Evolutionary conservation across 345 rosid species (phyloP).

Genomic region (Eucalyptus virginea): DNA sequence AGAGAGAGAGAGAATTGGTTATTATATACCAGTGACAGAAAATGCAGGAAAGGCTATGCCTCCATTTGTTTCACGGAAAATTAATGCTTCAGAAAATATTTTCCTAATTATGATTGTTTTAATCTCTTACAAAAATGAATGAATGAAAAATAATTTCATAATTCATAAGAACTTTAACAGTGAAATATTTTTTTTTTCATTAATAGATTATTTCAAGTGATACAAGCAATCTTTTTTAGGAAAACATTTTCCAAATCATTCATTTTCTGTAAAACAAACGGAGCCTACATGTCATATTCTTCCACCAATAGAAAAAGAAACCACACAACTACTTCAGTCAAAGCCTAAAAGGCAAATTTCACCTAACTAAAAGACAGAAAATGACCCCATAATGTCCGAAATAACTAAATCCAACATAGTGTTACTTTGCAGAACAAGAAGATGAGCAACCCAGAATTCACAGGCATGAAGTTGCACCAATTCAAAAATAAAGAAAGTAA

Average conservation of each 20-base stretch:
- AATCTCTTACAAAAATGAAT: background rate
- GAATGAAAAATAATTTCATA: background rate
- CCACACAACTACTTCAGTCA: background rate
- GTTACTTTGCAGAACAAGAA: background rate
- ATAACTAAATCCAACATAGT: background rate
- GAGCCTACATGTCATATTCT: background rate
- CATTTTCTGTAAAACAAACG: no score
- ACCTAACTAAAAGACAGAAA: background rate
- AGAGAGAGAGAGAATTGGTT: constrained; percentile 7
- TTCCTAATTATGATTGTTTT: background rate
- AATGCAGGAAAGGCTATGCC: background rate
- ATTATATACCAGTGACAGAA: background rate
- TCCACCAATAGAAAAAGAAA: background rate
- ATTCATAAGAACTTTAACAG: background rate
- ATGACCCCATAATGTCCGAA: background rate
- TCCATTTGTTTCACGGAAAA: background rate
- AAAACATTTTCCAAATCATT: no score
- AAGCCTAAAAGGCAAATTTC: background rate
- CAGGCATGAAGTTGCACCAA: background rate
- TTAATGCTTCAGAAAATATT: no score
- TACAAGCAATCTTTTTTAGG: background rate
- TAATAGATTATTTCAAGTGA: background rate
- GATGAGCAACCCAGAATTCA: background rate
- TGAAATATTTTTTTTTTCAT: background rate
- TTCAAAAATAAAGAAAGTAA: background rate